Evolutionary conservation across 352 stramenopile genomes (phyloP), one percentile per base, ranked within the genome.

Genomic region (Pythium vanterpoolii): DNA sequence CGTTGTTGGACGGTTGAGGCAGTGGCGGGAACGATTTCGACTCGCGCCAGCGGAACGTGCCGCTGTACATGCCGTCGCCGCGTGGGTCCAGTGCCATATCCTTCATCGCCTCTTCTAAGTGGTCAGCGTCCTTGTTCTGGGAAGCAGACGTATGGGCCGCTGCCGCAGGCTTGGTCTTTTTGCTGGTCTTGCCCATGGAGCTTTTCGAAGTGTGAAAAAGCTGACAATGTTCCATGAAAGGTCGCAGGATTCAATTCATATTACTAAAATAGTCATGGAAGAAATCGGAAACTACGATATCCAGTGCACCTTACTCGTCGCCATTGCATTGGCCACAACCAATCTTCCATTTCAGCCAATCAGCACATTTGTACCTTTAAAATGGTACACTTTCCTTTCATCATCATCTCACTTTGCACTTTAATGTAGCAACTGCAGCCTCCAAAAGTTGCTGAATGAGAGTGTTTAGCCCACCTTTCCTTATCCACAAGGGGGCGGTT

Each of bases 21-120:
- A 68, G 0, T 28, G 23, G 19, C 13, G 79, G 78, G 8, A 89
- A 90, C 10, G 38, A 19, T 56, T 90, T 89, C 54, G 69, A 69
- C 44, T 90, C 80, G 47, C 79, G 76, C 79, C 83, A 92, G 42
- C 83, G 78, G 59, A 92, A 92, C 18, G 80, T 87, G 44, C 83
- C 83, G 60, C 76, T 89, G 73, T 90, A 92, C 76, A 92, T 79
- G 14, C 83, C 83, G 27, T 90, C 79, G 40, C 79, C 76, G 16
- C 79, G 76, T n/a, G 77, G 61, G 42, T 90, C 83, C 42, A 92
- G 64, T 53, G 83, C 55, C 33, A 92, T 59, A 48, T 89, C 67
- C 34, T 74, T 51, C 49, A 64, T 64, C 34, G 16, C 31, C 5
- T 21, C 23, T 38, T 56, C 23, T 16, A 64, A n/a, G 24, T 23